Conservation (phyloP, 345 rosid genomes). For the Eutrema yunnanense region DNA sequence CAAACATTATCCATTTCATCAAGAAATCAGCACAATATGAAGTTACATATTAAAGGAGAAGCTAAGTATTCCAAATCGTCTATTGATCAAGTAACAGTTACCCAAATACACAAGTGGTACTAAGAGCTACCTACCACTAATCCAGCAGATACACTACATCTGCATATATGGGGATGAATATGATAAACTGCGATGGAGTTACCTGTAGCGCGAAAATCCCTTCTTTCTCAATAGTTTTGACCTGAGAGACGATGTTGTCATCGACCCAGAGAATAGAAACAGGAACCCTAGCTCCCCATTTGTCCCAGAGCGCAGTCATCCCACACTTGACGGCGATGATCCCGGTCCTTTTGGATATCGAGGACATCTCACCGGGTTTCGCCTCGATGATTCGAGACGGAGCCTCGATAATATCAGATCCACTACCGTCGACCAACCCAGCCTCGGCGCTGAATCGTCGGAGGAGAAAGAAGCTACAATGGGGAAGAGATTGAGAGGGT, state of each 20-base stretch:
- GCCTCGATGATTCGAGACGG: slow-evolving; percentile 51
- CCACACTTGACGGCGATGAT: slow-evolving; percentile 87
- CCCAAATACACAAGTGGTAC: not conserved
- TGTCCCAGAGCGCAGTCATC: slow-evolving; percentile 89
- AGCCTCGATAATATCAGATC: slow-evolving; percentile 22
- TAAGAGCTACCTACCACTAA: slow-evolving; percentile 6
- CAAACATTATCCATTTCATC: not conserved
- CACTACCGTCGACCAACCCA: slow-evolving; percentile 31
- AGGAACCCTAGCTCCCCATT: slow-evolving; percentile 95
- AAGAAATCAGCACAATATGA: not conserved
- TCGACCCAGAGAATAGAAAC: slow-evolving; percentile 76
- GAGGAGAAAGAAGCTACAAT: slow-evolving; percentile 19
- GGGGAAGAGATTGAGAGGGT: not conserved
- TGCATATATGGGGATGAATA: not conserved
- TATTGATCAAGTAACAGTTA: not conserved
- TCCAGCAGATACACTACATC: not conserved
- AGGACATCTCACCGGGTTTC: slow-evolving; percentile 54
- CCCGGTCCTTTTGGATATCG: slow-evolving; percentile 65
- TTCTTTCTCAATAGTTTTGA: slow-evolving; percentile 86
- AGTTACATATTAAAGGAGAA: not conserved
- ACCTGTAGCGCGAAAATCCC: slow-evolving; percentile 86
- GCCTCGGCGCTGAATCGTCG: slow-evolving; percentile 39
- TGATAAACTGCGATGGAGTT: slow-evolving; percentile 7
- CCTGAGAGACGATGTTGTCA: slow-evolving; percentile 90
- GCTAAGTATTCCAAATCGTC: not conserved